A percentile compares a stretch with the other conserved stretches of the same genome.
Evolutionary conservation across 1,284 basidiomycete species (phyloP).

Genomic region (Coniferiporia sulphurascens): DNA sequence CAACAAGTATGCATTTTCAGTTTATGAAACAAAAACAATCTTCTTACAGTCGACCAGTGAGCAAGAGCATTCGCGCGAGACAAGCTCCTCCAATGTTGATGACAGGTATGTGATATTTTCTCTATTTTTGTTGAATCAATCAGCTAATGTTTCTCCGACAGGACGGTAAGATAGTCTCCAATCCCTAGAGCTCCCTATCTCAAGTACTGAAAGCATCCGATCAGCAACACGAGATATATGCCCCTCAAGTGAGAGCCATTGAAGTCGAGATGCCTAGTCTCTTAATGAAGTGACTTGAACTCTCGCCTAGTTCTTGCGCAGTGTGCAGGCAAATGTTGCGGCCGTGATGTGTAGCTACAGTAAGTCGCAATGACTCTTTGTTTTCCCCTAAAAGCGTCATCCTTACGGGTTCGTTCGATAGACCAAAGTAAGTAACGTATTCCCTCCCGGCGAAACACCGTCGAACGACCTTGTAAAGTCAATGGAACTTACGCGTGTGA

Average conservation of each 20-base stretch:
- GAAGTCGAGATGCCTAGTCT: background rate
- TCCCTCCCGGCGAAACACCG: background rate
- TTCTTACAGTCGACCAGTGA: constrained; percentile 26
- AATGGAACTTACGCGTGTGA: constrained; percentile 53
- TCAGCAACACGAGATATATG: constrained; percentile 49
- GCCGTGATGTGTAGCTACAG: constrained; percentile 76
- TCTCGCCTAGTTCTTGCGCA: constrained; percentile 30
- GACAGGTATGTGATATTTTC: constrained; percentile 33
- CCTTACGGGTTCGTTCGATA: background rate
- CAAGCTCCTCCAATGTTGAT: constrained; percentile 50
- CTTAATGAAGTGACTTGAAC: constrained; percentile 18
- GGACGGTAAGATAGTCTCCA: constrained; percentile 5
- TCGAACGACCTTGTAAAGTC: constrained; percentile 21
- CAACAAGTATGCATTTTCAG: constrained; percentile 40
- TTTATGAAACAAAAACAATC: background rate
- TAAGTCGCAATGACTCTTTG: constrained; percentile 21
- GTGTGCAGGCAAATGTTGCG: constrained; percentile 60
- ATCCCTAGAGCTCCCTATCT: background rate
- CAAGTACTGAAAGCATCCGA: background rate
- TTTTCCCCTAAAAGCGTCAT: background rate
- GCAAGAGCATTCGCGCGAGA: constrained; percentile 35
- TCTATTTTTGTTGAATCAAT: background rate
- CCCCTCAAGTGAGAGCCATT: constrained; percentile 35
- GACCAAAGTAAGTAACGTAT: constrained; percentile 18
- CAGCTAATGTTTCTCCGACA: background rate